Evolutionary conservation across 345 rosid genomes (phyloP).

Genomic region (Populus simonii): DNA sequence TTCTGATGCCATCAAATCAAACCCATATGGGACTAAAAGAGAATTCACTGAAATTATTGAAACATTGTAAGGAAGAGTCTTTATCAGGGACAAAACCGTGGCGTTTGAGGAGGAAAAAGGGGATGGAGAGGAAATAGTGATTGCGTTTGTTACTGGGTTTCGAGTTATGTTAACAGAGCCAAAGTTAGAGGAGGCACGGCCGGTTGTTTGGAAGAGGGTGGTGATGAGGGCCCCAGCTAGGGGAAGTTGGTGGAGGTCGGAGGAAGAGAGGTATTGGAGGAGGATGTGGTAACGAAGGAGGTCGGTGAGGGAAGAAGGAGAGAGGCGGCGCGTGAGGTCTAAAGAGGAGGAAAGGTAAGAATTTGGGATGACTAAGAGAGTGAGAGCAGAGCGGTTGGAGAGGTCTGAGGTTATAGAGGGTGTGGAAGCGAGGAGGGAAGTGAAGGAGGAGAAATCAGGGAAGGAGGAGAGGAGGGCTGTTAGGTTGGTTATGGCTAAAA

Average conservation of each 20-base stretch:
- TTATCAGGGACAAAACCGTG: slow-evolving; percentile 53
- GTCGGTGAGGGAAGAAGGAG: slow-evolving; percentile 68
- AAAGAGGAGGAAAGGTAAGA: slow-evolving; percentile 45
- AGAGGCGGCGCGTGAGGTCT: slow-evolving; percentile 63
- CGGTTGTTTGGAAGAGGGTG: slow-evolving; percentile 75
- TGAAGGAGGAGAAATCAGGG: slow-evolving; percentile 55
- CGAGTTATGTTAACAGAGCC: slow-evolving; percentile 79
- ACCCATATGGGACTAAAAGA: slow-evolving; percentile 60
- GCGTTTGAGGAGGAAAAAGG: slow-evolving; percentile 52
- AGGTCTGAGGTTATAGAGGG: slow-evolving; percentile 52
- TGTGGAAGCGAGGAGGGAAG: slow-evolving; percentile 46
- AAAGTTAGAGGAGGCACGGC: slow-evolving; percentile 57
- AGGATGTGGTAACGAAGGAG: slow-evolving; percentile 85
- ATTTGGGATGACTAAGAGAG: slow-evolving; percentile 82
- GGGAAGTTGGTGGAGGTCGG: slow-evolving; percentile 61
- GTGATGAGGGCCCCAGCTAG: slow-evolving; percentile 55
- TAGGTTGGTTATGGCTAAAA: slow-evolving; percentile 48
- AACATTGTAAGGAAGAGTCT: slow-evolving; percentile 57
- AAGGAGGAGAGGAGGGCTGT: slow-evolving; percentile 61
- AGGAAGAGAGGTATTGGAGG: slow-evolving; percentile 63
- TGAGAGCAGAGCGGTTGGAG: slow-evolving; percentile 57
- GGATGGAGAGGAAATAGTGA: slow-evolving; percentile 50
- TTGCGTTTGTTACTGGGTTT: slow-evolving; percentile 40
- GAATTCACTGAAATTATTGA: slow-evolving; percentile 63
- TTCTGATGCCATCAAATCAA: slow-evolving; percentile 71